Conservation (phyloP, 805 yeast genomes). For the Soucietia sequanensis region DNA sequence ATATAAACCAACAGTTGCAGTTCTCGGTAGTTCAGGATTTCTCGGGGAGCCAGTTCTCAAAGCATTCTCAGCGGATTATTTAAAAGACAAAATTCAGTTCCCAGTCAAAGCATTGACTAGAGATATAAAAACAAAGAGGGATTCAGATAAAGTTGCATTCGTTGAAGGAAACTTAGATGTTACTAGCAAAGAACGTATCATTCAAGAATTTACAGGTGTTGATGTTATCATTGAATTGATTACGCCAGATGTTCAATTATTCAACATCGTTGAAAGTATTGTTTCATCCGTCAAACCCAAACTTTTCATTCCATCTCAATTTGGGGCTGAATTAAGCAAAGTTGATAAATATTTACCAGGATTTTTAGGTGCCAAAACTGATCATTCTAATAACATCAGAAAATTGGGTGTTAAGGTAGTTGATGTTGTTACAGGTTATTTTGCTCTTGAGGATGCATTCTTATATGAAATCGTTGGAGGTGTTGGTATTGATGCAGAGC, state of each 20-base stretch:
- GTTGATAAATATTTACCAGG: slow-evolving; percentile 31
- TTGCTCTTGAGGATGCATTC: slow-evolving; percentile 33
- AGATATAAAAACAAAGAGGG: slow-evolving; percentile 28
- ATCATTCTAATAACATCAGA: slow-evolving; percentile 40
- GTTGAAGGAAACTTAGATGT: slow-evolving; percentile 27
- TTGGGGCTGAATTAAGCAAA: slow-evolving; percentile 46
- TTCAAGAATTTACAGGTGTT: slow-evolving; percentile 43
- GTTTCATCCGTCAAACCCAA: slow-evolving; percentile 44
- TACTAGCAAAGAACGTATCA: slow-evolving; percentile 22
- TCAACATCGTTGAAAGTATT: slow-evolving; percentile 35
- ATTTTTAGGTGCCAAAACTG: slow-evolving; percentile 29
- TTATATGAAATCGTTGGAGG: slow-evolving; percentile 32
- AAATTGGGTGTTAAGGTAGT: slow-evolving; percentile 46
- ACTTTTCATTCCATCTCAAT: slow-evolving; percentile 60
- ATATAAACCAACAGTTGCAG: slow-evolving; percentile 46
- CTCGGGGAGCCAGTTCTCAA: slow-evolving; percentile 48
- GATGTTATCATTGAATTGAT: slow-evolving; percentile 53
- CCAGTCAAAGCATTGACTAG: slow-evolving; percentile 57
- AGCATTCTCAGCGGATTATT: slow-evolving; percentile 44
- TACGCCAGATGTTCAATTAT: slow-evolving; percentile 27
- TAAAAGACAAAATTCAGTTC: slow-evolving; percentile 37
- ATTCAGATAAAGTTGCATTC: slow-evolving; percentile 38
- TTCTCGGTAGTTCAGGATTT: slow-evolving; percentile 52
- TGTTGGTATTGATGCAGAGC: slow-evolving; percentile 36
- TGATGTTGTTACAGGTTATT: slow-evolving; percentile 41